Evolutionary conservation across 2,329 filamentous ascomycete genomes (phyloP).

Genomic region (Mycosphaerella sp.): DNA sequence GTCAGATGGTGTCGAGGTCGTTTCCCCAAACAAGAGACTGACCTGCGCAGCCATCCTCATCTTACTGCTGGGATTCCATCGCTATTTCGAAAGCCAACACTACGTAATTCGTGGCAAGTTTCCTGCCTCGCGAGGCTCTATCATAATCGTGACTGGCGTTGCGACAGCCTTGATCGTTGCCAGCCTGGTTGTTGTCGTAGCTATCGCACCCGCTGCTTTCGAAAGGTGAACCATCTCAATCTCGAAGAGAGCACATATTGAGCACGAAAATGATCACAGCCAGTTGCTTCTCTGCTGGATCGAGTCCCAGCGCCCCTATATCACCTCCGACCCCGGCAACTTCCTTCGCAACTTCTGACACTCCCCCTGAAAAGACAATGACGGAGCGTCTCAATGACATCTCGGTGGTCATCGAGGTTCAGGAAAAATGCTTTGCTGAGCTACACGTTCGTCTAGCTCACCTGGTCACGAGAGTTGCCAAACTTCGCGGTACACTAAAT

Average conservation of each 20-base stretch:
- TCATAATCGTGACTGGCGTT: constrained; percentile 62
- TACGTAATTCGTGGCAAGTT: constrained; percentile 78
- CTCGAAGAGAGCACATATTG: not conserved
- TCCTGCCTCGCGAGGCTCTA: constrained; percentile 68
- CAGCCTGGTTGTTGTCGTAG: constrained; percentile 55
- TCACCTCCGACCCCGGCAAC: not conserved
- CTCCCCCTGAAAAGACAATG: not conserved
- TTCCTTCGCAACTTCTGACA: not conserved
- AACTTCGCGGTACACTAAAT: not conserved
- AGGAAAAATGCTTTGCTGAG: not conserved
- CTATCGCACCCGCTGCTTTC: constrained; percentile 46
- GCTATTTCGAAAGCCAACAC: constrained; percentile 71
- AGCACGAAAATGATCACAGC: not conserved
- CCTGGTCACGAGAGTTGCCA: not conserved
- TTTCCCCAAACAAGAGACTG: not conserved
- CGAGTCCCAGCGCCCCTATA: not conserved
- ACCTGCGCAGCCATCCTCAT: constrained; percentile 56
- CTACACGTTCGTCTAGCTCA: not conserved
- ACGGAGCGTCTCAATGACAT: not conserved
- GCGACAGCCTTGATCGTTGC: constrained; percentile 55
- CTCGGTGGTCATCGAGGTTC: not conserved
- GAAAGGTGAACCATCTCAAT: constrained; percentile 23
- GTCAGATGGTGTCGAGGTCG: too few relatives aligned
- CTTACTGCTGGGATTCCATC: constrained; percentile 67
- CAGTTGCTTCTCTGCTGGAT: not conserved